These are phyloP conservation scores for Blastosporella zonata DNA, from an alignment of 1,284 basidiomycete species.

Conservation along the genomic window DNA sequence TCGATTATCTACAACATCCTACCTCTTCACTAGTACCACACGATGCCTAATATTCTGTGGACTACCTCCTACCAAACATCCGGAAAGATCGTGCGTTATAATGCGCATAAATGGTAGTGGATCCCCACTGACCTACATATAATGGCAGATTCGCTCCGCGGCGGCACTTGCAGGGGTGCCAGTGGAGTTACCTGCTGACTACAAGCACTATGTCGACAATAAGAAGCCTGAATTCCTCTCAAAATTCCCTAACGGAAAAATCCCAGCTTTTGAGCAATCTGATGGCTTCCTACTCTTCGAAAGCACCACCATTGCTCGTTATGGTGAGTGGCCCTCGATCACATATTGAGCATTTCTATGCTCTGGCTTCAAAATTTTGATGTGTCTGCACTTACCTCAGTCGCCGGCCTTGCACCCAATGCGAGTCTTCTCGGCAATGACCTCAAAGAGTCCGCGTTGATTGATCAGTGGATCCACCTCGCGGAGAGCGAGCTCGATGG, in stretches of 20 bases:
- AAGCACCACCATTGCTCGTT: slow-evolving; percentile 79
- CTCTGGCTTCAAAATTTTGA: too few species aligned
- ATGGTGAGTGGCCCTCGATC: slow-evolving; percentile 73
- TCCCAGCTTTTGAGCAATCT: slow-evolving; percentile 77
- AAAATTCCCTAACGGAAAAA: slow-evolving; percentile 84
- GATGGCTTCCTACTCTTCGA: slow-evolving; percentile 86
- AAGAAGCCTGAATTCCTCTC: slow-evolving; percentile 71
- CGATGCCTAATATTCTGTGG: slow-evolving; percentile 62
- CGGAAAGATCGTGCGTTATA: slow-evolving; percentile 49
- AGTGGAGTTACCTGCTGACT: slow-evolving; percentile 55
- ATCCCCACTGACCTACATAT: slow-evolving; percentile 2
- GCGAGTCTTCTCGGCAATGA: slow-evolving; percentile 40
- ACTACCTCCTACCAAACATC: slow-evolving; percentile 38
- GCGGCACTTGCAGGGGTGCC: slow-evolving; percentile 73
- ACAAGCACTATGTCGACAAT: slow-evolving; percentile 74
- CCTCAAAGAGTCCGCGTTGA: slow-evolving; percentile 38
- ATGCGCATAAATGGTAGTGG: background rate
- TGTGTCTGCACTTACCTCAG: slow-evolving; percentile 39
- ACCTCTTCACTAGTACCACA: slow-evolving; percentile 1
- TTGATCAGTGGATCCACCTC: slow-evolving; percentile 49
- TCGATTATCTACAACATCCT: background rate
- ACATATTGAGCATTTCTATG: too few species aligned
- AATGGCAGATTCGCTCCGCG: slow-evolving; percentile 61
- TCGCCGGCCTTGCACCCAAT: slow-evolving; percentile 53
- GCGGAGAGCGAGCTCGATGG: slow-evolving; percentile 37